A percentile compares a stretch with the other conserved stretches of the same genome.
Conservation (phyloP, 345 rosid genomes). For the Cochlearia excelsa region DNA sequence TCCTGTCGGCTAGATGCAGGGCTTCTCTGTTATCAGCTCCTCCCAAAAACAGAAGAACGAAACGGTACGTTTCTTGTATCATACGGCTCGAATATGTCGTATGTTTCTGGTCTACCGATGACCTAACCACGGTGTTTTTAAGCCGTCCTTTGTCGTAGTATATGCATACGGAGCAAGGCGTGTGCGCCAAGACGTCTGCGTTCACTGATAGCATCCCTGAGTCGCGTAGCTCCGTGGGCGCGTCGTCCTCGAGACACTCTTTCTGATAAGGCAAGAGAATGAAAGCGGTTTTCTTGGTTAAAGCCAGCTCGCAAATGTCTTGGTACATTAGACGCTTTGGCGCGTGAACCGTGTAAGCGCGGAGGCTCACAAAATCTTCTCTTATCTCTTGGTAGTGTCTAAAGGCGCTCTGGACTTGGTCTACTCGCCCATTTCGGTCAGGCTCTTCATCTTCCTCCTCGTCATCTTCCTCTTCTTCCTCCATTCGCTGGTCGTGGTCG, state of each 20-base stretch:
- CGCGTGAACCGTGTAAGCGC: constrained; percentile 46
- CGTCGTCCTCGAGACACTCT: constrained; percentile 31
- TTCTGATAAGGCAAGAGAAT: constrained; percentile 56
- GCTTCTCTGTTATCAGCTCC: constrained; percentile 85
- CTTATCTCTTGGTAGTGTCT: constrained; percentile 41
- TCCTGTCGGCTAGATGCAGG: constrained; percentile 52
- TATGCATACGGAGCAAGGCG: constrained; percentile 80
- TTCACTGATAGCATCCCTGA: constrained; percentile 34
- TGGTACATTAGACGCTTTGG: constrained; percentile 66
- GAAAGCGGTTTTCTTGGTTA: constrained; percentile 44
- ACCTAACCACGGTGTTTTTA: constrained; percentile 21
- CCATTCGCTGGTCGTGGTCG: constrained; percentile 39
- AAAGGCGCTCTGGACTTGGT: constrained; percentile 45
- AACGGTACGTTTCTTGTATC: constrained; percentile 28
- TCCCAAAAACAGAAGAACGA: constrained; percentile 56
- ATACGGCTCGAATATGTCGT: background rate
- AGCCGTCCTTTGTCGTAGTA: constrained; percentile 48
- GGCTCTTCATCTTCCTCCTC: constrained; percentile 15
- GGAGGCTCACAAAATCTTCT: constrained; percentile 35
- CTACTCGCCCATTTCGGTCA: constrained; percentile 17
- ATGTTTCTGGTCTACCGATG: constrained; percentile 16
- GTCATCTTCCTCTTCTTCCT: constrained; percentile 6
- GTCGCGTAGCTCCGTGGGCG: constrained; percentile 33
- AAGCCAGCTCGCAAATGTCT: constrained; percentile 66
- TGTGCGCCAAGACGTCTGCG: constrained; percentile 46